Conservation (phyloP, 768 basidiomycete species). For the Strobilomyces dryophilus region DNA sequence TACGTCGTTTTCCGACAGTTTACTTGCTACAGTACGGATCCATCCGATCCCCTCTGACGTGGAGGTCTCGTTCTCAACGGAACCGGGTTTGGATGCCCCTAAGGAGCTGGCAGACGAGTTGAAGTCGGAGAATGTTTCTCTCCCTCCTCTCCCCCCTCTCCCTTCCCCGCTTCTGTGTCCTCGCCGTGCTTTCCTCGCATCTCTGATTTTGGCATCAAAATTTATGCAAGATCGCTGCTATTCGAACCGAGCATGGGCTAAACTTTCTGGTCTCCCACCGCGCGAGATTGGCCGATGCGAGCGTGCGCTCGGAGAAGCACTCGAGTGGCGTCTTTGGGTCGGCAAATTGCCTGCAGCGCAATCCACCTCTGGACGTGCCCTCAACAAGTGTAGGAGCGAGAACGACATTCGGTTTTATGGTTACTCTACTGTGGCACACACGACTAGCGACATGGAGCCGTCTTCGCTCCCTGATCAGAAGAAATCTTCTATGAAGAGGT, state of each 20-base stretch:
- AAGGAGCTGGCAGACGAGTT: conserved; percentile 10
- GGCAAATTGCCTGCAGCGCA: conserved; percentile 54
- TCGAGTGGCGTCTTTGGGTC: conserved; percentile 93
- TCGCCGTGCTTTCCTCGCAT: conserved; percentile 82
- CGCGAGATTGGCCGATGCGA: conserved; percentile 88
- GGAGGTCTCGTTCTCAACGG: conserved; percentile 15
- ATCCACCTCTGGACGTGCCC: conserved; percentile 33
- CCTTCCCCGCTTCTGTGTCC: conserved; percentile 85
- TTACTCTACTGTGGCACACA: not conserved
- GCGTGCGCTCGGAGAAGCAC: conserved; percentile 77
- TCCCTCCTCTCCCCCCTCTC: conserved; percentile 41
- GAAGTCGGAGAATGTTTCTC: conserved; percentile 13
- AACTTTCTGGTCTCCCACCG: conserved; percentile 83
- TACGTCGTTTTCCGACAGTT: conserved; percentile 18
- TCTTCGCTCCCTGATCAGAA: conserved; percentile 10
- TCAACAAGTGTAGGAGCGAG: conserved; percentile 54
- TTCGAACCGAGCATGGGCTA: conserved; percentile 92
- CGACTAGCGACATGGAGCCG: not conserved
- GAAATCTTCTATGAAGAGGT: conserved; percentile 34
- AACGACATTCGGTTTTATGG: conserved; percentile 25
- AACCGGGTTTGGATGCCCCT: conserved; percentile 12
- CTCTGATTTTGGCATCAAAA: conserved; percentile 86
- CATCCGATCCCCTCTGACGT: conserved; percentile 24
- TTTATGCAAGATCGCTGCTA: conserved; percentile 93
- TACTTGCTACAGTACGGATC: conserved; percentile 44